Evolutionary conservation across 1,284 basidiomycete genomes (phyloP).

Genomic region (Stygiomarasmius scandens): DNA sequence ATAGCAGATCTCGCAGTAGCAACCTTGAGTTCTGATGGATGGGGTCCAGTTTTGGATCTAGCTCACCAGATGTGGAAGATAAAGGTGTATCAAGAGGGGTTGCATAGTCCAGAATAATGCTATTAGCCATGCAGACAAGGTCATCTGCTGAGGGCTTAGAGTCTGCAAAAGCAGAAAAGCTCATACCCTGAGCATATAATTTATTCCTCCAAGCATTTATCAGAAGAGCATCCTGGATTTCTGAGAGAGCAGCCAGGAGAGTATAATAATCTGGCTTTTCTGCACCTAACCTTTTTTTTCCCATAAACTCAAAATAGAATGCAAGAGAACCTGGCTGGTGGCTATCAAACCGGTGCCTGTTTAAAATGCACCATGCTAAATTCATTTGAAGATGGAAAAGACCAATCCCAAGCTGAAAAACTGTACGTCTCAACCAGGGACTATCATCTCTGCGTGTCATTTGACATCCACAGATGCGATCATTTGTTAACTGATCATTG

Average conservation of each 20-base stretch:
- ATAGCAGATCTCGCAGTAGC: conserved; percentile 27
- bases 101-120: too few species aligned
- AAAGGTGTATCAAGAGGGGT: too few species aligned
- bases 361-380: conserved; percentile 23
- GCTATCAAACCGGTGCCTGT: conserved; percentile 16
- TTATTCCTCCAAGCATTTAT: conserved; percentile 18
- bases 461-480: too few species aligned
- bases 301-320: conserved; percentile 22
- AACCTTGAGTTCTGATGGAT: conserved; percentile 23
- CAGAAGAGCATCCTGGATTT: conserved; percentile 21
- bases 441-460: conserved; percentile 20
- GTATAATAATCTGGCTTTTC: conserved; percentile 27
- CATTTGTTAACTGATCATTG: neutral
- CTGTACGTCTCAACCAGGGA: conserved; percentile 23
- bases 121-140: too few species aligned
- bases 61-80: neutral
- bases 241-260: conserved; percentile 17
- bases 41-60: too few species aligned
- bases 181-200: neutral
- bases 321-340: conserved; percentile 18
- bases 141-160: too few species aligned
- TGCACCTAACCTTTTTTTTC: conserved; percentile 18
- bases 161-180: too few species aligned
- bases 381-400: conserved; percentile 34
- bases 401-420: conserved; percentile 28